Evolutionary conservation across 2,329 filamentous ascomycete genomes (phyloP).

Genomic region (Diplodia sapinea): DNA sequence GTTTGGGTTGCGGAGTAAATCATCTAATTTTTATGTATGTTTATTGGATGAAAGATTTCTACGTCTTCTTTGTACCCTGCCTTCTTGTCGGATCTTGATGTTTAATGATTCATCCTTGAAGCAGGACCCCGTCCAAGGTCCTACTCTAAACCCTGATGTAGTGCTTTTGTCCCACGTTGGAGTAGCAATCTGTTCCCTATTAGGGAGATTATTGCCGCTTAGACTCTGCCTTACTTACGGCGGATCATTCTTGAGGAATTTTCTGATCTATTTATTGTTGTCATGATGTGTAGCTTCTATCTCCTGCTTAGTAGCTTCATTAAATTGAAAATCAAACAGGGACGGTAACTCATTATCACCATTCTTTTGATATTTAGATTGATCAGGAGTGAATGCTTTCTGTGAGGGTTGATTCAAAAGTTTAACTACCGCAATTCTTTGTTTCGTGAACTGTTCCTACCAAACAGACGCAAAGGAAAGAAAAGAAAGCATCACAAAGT

Average conservation of each 20-base stretch:
- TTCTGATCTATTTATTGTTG: no score
- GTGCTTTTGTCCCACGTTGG: no score
- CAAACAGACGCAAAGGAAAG: background rate
- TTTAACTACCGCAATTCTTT: background rate
- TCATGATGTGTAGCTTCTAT: no score
- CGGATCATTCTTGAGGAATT: no score
- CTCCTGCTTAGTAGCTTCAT: no score
- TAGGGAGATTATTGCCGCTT: no score
- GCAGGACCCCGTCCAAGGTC: background rate
- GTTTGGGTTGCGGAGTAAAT: constrained; percentile 91
- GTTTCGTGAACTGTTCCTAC: background rate
- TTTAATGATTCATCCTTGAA: background rate
- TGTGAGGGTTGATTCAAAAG: background rate
- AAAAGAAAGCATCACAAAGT: background rate
- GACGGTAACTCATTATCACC: no score
- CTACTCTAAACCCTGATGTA: no score
- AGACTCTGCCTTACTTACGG: no score
- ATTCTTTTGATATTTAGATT: background rate
- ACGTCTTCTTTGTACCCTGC: background rate
- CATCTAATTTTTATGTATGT: background rate
- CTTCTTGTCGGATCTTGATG: background rate
- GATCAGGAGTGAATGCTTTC: background rate
- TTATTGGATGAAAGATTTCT: constrained; percentile 4
- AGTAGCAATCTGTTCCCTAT: no score
- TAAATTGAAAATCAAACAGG: no score